A percentile compares a stretch with the other conserved stretches of the same genome.
phyloP scores from a whole-genome alignment of 2,329 filamentous ascomycete species.

The Penicillium sp. region DNA sequence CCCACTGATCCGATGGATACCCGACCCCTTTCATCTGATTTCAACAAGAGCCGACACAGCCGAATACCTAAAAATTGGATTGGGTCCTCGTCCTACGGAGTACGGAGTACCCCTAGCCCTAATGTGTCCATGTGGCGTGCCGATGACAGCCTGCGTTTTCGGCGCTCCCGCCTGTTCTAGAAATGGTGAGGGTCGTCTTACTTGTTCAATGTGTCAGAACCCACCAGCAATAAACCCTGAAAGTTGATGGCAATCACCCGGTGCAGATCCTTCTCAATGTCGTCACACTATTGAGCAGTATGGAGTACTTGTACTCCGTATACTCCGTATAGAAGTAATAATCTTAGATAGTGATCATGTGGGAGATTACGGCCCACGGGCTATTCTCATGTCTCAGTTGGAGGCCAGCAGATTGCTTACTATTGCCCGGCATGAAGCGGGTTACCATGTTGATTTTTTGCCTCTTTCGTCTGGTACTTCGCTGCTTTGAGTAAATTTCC shows the following conservation, averaged over 20 bases:
- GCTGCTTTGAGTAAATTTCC: background rate
- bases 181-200: background rate
- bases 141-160: background rate
- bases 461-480: background rate
- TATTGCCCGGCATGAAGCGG: background rate
- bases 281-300: background rate
- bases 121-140: slow-evolving; percentile 2
- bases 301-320: background rate
- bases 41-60: slow-evolving; percentile 1
- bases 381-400: background rate
- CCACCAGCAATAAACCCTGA: background rate
- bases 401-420: background rate
- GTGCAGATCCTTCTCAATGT: background rate
- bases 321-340: background rate
- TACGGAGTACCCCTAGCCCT: background rate
- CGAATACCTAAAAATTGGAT: slow-evolving; percentile 3
- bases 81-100: background rate
- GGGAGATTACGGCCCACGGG: background rate
- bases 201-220: background rate
- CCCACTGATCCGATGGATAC: background rate
- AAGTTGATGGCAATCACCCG: background rate
- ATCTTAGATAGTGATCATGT: background rate
- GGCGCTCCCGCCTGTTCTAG: slow-evolving; percentile 3
- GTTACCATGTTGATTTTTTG: background rate
- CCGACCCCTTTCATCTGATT: background rate